Evolutionary conservation across 805 yeast genomes (phyloP).

Genomic region (Blastobotrys terrestris): DNA sequence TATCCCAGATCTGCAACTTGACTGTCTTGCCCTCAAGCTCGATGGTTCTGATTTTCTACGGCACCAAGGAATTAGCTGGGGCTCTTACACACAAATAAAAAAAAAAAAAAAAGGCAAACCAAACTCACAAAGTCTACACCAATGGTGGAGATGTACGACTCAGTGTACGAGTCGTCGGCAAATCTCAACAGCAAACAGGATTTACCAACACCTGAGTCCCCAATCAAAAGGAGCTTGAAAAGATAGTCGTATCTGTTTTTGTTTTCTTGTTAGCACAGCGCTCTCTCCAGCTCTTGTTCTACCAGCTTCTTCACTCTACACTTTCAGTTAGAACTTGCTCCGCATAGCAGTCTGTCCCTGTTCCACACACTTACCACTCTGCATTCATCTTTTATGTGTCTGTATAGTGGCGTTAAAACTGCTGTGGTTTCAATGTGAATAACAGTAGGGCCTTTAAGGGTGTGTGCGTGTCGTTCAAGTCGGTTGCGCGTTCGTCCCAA

Average conservation of each 20-base stretch:
- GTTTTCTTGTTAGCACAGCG: background rate
- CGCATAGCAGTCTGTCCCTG: no score
- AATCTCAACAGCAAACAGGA: constrained; percentile 91
- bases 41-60: constrained; percentile 41
- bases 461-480: background rate
- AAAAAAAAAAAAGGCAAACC: background rate
- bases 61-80: background rate
- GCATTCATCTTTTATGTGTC: constrained; percentile 12
- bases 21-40: constrained; percentile 96
- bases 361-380: constrained; percentile 12
- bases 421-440: background rate
- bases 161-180: constrained; percentile 95
- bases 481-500: background rate
- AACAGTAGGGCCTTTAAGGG: background rate
- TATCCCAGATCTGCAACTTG: constrained; percentile 98
- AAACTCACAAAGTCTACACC: constrained; percentile 76
- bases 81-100: background rate
- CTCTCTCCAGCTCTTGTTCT: no score
- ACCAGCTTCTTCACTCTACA: no score
- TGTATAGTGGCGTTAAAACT: background rate
- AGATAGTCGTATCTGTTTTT: constrained; percentile 84
- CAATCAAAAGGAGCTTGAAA: constrained; percentile 89
- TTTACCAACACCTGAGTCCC: constrained; percentile 98
- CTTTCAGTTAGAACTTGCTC: no score
- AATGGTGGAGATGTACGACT: constrained; percentile 93